Conservation (phyloP, 1,284 basidiomycete genomes). For the Naganishia sp. region DNA sequence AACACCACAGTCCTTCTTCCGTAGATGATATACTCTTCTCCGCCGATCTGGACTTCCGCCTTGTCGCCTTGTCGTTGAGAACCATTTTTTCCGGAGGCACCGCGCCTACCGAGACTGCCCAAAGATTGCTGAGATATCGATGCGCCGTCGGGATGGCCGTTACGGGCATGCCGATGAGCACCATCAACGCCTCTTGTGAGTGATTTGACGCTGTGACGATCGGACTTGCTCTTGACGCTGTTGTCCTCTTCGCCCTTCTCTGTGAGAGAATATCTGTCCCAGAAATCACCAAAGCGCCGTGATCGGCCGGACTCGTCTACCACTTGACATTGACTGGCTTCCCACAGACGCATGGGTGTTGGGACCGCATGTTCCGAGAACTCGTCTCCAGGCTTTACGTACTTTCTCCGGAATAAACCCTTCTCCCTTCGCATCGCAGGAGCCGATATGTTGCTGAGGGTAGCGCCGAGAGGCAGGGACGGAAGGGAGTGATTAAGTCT, state of each 20-base stretch:
- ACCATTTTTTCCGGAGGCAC: background rate
- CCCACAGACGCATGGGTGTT: conserved; percentile 29
- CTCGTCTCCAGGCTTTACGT: conserved; percentile 18
- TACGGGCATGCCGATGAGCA: background rate
- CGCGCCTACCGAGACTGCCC: background rate
- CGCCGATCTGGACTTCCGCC: conserved; percentile 14
- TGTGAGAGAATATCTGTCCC: conserved; percentile 12
- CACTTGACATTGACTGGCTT: conserved; percentile 28
- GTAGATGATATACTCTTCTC: conserved; percentile 29
- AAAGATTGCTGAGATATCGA: background rate
- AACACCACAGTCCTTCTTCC: conserved; percentile 46
- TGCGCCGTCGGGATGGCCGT: background rate
- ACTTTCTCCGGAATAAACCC: conserved; percentile 2
- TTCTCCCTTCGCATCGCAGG: background rate
- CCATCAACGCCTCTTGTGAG: background rate
- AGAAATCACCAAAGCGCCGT: conserved; percentile 33
- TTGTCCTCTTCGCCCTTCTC: background rate
- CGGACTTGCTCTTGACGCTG: background rate
- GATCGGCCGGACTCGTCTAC: conserved; percentile 25
- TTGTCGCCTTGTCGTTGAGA: background rate
- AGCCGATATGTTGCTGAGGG: conserved; percentile 1
- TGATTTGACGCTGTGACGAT: background rate
- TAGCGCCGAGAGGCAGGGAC: conserved; percentile 8
- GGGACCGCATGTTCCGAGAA: conserved; percentile 28
- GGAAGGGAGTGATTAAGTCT: conserved; percentile 18